Conservation (phyloP, 148 eudicot genomes). For the Fagopyrum homotropicum region DNA sequence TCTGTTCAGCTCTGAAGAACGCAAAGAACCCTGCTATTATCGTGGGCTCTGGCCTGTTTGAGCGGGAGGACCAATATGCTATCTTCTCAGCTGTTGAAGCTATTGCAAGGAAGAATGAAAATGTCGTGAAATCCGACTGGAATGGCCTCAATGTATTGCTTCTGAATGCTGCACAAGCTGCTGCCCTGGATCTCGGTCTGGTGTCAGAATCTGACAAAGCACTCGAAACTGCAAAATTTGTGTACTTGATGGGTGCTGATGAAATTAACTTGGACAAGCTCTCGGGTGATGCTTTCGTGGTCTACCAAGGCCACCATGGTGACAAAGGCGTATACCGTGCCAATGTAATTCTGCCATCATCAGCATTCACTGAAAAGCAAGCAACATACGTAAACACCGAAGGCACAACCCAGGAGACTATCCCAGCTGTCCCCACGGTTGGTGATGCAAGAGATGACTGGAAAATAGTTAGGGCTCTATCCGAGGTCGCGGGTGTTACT, state of each 20-base stretch:
- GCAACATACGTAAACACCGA: constrained; percentile 84
- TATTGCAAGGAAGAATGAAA: constrained; percentile 49
- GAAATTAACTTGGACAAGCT: constrained; percentile 63
- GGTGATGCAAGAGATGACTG: constrained; percentile 97
- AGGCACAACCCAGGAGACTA: constrained; percentile 71
- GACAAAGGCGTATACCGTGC: constrained; percentile 82
- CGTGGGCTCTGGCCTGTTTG: constrained; percentile 84
- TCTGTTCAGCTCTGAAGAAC: constrained; percentile 46
- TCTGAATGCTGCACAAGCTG: constrained; percentile 92
- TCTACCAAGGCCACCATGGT: constrained; percentile 99
- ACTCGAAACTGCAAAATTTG: constrained; percentile 69
- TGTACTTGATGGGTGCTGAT: constrained; percentile 94
- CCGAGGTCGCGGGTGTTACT: constrained; percentile 68
- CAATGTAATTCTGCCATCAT: constrained; percentile 77
- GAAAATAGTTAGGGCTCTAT: constrained; percentile 84
- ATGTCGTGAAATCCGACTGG: constrained; percentile 78
- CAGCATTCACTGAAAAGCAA: constrained; percentile 89
- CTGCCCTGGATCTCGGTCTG: constrained; percentile 89
- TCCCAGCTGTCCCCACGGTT: constrained; percentile 91
- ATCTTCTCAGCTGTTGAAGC: constrained; percentile 55
- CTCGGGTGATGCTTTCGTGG: constrained; percentile 78
- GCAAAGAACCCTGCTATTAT: constrained; percentile 88
- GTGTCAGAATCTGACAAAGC: constrained; percentile 68
- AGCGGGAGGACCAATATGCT: constrained; percentile 75
- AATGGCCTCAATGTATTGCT: constrained; percentile 78